Conservation (phyloP, 1,284 basidiomycete genomes). For the Cryptococcus floricola region DNA sequence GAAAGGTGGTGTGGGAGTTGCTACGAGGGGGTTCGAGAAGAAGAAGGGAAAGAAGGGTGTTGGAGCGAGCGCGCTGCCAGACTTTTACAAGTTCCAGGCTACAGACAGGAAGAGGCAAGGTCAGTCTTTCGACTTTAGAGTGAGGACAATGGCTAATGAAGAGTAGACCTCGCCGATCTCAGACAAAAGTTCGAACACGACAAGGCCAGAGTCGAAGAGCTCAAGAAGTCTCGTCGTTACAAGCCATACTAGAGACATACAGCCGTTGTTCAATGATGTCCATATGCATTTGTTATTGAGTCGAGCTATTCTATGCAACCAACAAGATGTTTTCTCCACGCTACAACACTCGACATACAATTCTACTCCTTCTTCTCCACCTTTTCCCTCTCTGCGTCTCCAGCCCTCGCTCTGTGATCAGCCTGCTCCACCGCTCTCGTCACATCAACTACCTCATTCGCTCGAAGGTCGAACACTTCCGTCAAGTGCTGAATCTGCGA, state of each 20-base stretch:
- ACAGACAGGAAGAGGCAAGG: constrained; percentile 80
- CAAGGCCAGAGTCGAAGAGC: constrained; percentile 76
- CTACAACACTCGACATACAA: background rate
- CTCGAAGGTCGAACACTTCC: constrained; percentile 39
- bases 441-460: constrained; percentile 47
- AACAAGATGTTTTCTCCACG: background rate
- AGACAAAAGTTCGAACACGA: constrained; percentile 79
- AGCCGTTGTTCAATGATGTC: background rate
- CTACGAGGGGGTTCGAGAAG: constrained; percentile 27
- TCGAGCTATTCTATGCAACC: background rate
- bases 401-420: constrained; percentile 32
- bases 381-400: constrained; percentile 8
- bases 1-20: constrained; percentile 44
- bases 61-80: constrained; percentile 59
- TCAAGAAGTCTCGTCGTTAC: constrained; percentile 73
- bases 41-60: constrained; percentile 62
- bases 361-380: constrained; percentile 4
- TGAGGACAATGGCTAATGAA: background rate
- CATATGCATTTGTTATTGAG: background rate
- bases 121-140: constrained; percentile 46
- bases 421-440: constrained; percentile 50
- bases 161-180: constrained; percentile 66
- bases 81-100: constrained; percentile 82
- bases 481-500: constrained; percentile 41
- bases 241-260: constrained; percentile 64